Conservation (phyloP, 1,284 basidiomycete species). For the Porodaedalea pini region DNA sequence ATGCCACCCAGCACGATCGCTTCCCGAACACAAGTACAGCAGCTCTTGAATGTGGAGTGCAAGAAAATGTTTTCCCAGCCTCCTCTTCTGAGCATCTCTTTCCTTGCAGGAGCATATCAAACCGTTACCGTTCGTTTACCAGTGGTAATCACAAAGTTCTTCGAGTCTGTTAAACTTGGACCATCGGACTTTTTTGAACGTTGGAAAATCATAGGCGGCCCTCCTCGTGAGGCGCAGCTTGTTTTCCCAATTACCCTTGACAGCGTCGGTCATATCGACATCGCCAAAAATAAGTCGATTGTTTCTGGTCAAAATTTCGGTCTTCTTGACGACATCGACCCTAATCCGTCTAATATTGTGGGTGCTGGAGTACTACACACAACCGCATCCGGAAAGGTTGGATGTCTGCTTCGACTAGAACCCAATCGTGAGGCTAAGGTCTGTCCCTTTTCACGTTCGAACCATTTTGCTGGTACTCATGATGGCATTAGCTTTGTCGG, state of each 20-base stretch:
- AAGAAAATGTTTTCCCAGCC: slow-evolving; percentile 78
- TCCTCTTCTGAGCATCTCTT: slow-evolving; percentile 87
- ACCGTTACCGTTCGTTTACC: slow-evolving; percentile 84
- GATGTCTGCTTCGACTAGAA: slow-evolving; percentile 89
- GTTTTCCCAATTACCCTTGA: slow-evolving; percentile 81
- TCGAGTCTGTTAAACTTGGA: slow-evolving; percentile 87
- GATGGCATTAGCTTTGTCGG: slow-evolving; percentile 73
- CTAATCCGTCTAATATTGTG: slow-evolving; percentile 86
- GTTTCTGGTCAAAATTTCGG: slow-evolving; percentile 76
- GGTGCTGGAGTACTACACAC: slow-evolving; percentile 92
- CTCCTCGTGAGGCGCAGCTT: slow-evolving; percentile 87
- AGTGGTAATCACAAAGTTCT: slow-evolving; percentile 86
- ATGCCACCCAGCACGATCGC: slow-evolving; percentile 81
- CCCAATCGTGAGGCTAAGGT: slow-evolving; percentile 95
- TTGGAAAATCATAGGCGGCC: slow-evolving; percentile 95
- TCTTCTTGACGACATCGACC: slow-evolving; percentile 77
- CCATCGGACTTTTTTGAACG: slow-evolving; percentile 92
- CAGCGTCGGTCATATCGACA: slow-evolving; percentile 68
- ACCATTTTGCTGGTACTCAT: background rate
- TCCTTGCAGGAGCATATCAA: slow-evolving; percentile 89
- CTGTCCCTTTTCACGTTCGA: slow-evolving; percentile 24
- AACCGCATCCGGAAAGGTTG: slow-evolving; percentile 85
- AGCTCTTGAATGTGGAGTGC: slow-evolving; percentile 92
- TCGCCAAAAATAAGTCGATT: slow-evolving; percentile 68
- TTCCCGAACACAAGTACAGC: slow-evolving; percentile 86